Evolutionary conservation across 1,139 yeast genomes (phyloP).

Genomic region (Yamadazyma aaseri): DNA sequence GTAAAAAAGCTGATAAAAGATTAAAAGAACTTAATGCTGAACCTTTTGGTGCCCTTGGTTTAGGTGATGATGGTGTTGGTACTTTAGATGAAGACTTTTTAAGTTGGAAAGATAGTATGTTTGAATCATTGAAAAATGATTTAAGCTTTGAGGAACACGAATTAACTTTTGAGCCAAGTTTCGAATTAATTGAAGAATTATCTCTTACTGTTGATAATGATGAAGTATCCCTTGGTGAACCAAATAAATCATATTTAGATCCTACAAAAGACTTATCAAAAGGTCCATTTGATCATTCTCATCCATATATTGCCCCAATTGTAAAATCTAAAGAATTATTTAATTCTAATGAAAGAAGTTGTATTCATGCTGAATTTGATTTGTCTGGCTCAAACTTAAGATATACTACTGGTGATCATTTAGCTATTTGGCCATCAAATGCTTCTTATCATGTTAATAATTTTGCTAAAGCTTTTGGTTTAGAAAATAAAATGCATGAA

Average conservation of each 20-base stretch:
- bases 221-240: slow-evolving; percentile 80
- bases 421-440: slow-evolving; percentile 94
- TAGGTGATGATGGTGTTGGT: slow-evolving; percentile 94
- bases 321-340: slow-evolving; percentile 66
- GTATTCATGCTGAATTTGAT: slow-evolving; percentile 91
- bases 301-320: slow-evolving; percentile 82
- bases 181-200: slow-evolving; percentile 44
- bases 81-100: slow-evolving; percentile 94
- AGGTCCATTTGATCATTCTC: slow-evolving; percentile 82
- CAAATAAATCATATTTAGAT: slow-evolving; percentile 59
- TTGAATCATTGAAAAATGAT: slow-evolving; percentile 63
- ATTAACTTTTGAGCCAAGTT: slow-evolving; percentile 71
- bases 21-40: slow-evolving; percentile 68
- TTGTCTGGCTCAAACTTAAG: slow-evolving; percentile 70
- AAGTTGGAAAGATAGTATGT: slow-evolving; percentile 83
- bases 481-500: slow-evolving; percentile 49
- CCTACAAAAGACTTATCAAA: slow-evolving; percentile 42
- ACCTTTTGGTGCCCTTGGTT: slow-evolving; percentile 70
- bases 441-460: slow-evolving; percentile 68
- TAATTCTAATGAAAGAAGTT: slow-evolving; percentile 62
- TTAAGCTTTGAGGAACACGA: slow-evolving; percentile 75
- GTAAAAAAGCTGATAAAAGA: slow-evolving; percentile 50
- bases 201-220: slow-evolving; percentile 28
- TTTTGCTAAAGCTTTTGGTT: slow-evolving; percentile 63
- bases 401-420: slow-evolving; percentile 93